Percentiles rank a stretch among this genome's conserved stretches.
These are phyloP conservation scores for Gymnopilus dilepis DNA, from an alignment of 768 basidiomycete genomes.

Conservation along the genomic window DNA sequence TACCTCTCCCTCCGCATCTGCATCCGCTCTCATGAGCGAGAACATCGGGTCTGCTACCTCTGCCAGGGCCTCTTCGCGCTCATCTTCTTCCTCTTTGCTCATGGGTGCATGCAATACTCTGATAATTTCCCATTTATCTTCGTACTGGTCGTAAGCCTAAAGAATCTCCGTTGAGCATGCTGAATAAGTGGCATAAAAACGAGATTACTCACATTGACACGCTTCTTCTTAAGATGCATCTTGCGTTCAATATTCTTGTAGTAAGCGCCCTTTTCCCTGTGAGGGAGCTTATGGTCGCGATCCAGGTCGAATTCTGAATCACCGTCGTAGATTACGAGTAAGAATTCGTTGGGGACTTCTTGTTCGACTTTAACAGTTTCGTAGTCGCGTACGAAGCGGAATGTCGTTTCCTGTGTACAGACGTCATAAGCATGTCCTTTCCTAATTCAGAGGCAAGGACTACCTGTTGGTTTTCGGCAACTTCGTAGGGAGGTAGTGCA, in stretches of 20 bases:
- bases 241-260: constrained; percentile 91
- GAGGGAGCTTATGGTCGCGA: constrained; percentile 30
- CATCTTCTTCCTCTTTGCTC: constrained; percentile 75
- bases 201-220: constrained; percentile 64
- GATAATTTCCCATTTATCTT: constrained; percentile 85
- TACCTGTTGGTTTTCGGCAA: constrained; percentile 63
- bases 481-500: constrained; percentile 46
- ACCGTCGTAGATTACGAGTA: constrained; percentile 75
- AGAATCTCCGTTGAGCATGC: too few species aligned
- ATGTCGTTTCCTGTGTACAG: constrained; percentile 61
- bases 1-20: constrained; percentile 68
- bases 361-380: constrained; percentile 88
- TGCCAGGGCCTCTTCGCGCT: constrained; percentile 78
- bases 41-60: constrained; percentile 78
- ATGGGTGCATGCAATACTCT: constrained; percentile 73
- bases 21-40: constrained; percentile 56
- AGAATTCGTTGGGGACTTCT: constrained; percentile 84
- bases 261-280: constrained; percentile 71
- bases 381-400: constrained; percentile 83
- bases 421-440: background rate
- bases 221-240: constrained; percentile 86
- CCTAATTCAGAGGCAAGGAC: constrained; percentile 13
- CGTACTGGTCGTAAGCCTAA: constrained; percentile 73
- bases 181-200: background rate
- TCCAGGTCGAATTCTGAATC: constrained; percentile 38